Conservation (phyloP, 176 grass and related monocot genomes). For the Rhynchospora breviuscula region DNA sequence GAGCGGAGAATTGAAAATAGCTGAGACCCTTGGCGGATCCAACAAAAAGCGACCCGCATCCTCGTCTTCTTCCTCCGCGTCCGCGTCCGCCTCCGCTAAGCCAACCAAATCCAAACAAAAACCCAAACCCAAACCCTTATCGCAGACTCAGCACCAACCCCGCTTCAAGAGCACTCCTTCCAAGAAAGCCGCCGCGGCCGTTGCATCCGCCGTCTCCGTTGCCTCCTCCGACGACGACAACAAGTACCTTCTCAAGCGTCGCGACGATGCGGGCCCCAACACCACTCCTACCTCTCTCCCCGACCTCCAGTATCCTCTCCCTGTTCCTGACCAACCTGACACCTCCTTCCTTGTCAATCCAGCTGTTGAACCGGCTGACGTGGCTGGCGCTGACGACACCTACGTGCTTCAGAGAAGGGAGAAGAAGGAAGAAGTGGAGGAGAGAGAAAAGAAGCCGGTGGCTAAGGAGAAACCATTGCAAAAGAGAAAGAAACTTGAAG, state of each 20-base stretch:
- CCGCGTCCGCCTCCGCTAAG: neutral
- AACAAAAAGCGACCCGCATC: conserved; percentile 12
- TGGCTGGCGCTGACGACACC: neutral
- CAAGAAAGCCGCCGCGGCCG: conserved; percentile 27
- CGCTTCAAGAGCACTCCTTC: conserved; percentile 25
- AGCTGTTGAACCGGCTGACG: conserved; percentile 25
- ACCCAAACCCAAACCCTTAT: conserved; percentile 14
- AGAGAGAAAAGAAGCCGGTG: conserved; percentile 31
- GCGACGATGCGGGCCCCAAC: conserved; percentile 38
- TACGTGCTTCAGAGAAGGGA: conserved; percentile 38
- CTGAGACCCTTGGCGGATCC: conserved; percentile 17
- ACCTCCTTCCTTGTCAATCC: conserved; percentile 34
- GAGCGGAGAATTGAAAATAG: conserved; percentile 27
- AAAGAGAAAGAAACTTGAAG: conserved; percentile 46
- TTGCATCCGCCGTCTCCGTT: conserved; percentile 29
- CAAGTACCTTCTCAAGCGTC: conserved; percentile 87
- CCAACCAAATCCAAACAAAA: conserved; percentile 14
- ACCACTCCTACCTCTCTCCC: conserved; percentile 20
- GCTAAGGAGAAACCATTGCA: conserved; percentile 34
- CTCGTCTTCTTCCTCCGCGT: neutral
- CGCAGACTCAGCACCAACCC: conserved; percentile 14
- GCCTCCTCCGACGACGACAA: conserved; percentile 51
- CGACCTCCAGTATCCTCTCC: conserved; percentile 16
- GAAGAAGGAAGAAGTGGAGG: neutral
- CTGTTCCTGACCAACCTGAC: conserved; percentile 12